Evolutionary conservation across 176 grass and related monocot genomes (phyloP), one percentile per base, ranked within the genome.

Genomic region (Musa itinerans): DNA sequence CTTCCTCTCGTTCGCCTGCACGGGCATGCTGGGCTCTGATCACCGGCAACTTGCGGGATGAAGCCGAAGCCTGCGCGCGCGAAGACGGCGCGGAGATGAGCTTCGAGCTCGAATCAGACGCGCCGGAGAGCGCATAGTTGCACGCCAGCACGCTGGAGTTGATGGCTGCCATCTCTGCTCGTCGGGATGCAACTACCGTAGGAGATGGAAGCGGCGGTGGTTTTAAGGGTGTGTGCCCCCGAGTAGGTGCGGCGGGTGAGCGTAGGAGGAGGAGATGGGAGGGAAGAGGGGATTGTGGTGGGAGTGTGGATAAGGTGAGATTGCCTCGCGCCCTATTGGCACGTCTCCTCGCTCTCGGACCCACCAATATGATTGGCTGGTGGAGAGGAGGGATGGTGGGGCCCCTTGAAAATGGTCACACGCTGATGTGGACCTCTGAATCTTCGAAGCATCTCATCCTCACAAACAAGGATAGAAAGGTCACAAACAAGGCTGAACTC

Each of bases 231-330:
- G 22, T 1, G 22, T 17, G 15, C 25, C 4, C 25, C 4, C 10
- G 22, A 27, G 76, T 79, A 73, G 68, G 82, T 65, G 64, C 14
- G 26, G 77, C 53, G 71, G 74, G 69, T 24, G 64, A 24, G 24
- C 51, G 34, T 1, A 12, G 77, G 67, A 78, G 76, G 53, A 56
- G 67, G 66, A 2, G 81, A 62, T 53, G 26, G 23, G 65, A 50
- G 56, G 69, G 56, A 49, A 27, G 56, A 78, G 15, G 48, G 51
- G 66, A 22, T 72, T 88, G 87, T 84, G 89, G 80, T 83, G 56
- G 82, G 77, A 74, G 90, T 85, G 90, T 87, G 90, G 95, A 99
- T 99, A 99, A 88, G 90, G 84, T 94, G 90, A 94, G 95, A 88
- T 89, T 83, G 80, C 77, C 84, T 83, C 34, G 16, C 1, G 76